phyloP scores from a whole-genome alignment of 2,329 filamentous ascomycete species.

The Diaporthe sp. region DNA sequence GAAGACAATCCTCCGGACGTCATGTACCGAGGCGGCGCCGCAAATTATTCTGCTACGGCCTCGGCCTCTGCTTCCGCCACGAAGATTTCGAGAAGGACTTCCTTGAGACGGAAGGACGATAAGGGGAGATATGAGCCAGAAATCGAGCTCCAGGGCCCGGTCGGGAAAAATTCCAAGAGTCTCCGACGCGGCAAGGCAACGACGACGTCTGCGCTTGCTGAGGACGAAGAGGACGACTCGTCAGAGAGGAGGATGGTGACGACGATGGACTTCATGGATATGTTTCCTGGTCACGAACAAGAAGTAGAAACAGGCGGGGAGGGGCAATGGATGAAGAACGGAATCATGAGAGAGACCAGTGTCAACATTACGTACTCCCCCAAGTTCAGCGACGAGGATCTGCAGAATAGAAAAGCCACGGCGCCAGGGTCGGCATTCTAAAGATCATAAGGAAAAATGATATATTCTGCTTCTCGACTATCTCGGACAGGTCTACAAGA shows the following conservation, averaged over 20 bases:
- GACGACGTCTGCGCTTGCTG: neutral
- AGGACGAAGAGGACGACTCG: conserved; percentile 25
- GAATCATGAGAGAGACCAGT: conserved; percentile 25
- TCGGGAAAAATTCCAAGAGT: neutral
- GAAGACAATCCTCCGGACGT: neutral
- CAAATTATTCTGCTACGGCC: conserved; percentile 1
- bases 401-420: neutral
- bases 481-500: no score
- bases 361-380: conserved; percentile 26
- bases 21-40: neutral
- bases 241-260: conserved; percentile 28
- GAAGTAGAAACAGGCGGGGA: neutral
- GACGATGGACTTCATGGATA: conserved; percentile 8
- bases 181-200: neutral
- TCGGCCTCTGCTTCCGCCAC: neutral
- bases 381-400: conserved; percentile 11
- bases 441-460: neutral
- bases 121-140: neutral
- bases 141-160: conserved; percentile 16
- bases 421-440: neutral
- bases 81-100: neutral
- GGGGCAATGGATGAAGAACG: neutral
- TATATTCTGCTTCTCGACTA: neutral
- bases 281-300: neutral
- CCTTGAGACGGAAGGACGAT: neutral